Evolutionary conservation across 495 filamentous ascomycete genomes (phyloP).

Genomic region (Xylaria flabelliformis): DNA sequence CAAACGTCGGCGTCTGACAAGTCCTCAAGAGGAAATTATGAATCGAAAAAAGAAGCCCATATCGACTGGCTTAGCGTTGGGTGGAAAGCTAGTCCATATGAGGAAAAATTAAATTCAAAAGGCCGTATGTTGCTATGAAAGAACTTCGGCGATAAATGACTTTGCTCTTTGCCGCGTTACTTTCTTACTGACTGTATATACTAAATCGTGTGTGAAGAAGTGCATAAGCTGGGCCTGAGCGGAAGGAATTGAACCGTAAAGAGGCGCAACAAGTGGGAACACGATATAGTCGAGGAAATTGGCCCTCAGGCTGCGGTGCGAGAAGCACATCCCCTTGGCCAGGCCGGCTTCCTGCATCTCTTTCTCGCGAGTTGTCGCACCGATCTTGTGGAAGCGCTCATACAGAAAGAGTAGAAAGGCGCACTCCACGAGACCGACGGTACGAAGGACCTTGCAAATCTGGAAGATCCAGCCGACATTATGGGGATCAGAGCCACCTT

Average conservation of each 20-base stretch:
- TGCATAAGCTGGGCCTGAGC: slow-evolving; percentile 68
- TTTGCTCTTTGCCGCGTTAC: slow-evolving; percentile 55
- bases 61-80: slow-evolving; percentile 13
- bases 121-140: slow-evolving; percentile 45
- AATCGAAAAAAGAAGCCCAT: slow-evolving; percentile 37
- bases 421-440: slow-evolving; percentile 64
- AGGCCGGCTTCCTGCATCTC: slow-evolving; percentile 69
- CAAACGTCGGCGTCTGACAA: slow-evolving; percentile 37
- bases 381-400: slow-evolving; percentile 65
- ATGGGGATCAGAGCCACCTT: slow-evolving; percentile 54
- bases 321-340: slow-evolving; percentile 63
- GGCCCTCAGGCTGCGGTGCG: slow-evolving; percentile 56
- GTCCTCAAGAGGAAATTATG: slow-evolving; percentile 38
- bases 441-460: slow-evolving; percentile 63
- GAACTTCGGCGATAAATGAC: slow-evolving; percentile 46
- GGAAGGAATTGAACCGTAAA: slow-evolving; percentile 68
- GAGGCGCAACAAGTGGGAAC: slow-evolving; percentile 65
- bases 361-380: slow-evolving; percentile 60
- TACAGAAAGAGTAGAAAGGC: slow-evolving; percentile 66
- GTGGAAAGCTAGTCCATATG: slow-evolving; percentile 3
- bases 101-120: slow-evolving; percentile 27
- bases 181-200: slow-evolving; percentile 73
- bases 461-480: slow-evolving; percentile 59
- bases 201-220: slow-evolving; percentile 69
- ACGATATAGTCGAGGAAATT: slow-evolving; percentile 63